Conservation (phyloP, 257 asterid species). For the Ballota nigra region DNA sequence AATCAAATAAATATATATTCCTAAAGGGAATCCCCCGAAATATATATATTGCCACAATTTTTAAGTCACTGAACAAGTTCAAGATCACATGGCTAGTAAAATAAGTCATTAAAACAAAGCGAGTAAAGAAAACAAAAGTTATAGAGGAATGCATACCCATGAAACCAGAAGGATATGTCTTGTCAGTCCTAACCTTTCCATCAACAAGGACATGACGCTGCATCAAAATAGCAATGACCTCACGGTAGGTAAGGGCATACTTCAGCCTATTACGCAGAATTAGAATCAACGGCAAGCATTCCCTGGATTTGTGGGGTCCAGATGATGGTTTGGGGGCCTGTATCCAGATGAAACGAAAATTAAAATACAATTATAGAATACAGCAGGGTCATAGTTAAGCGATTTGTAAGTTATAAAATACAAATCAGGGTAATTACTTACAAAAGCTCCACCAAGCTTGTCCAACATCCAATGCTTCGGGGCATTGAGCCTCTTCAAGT, state of each 20-base stretch:
- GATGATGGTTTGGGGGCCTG: slow-evolving; percentile 51
- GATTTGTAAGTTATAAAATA: neutral
- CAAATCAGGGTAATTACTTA: slow-evolving; percentile 17
- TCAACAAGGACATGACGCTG: slow-evolving; percentile 43
- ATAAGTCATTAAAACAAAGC: neutral
- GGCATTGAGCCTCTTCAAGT: slow-evolving; percentile 49
- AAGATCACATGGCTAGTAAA: too few relatives aligned
- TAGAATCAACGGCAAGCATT: slow-evolving; percentile 45
- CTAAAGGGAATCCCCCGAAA: neutral
- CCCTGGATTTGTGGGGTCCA: slow-evolving; percentile 50
- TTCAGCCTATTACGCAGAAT: slow-evolving; percentile 41
- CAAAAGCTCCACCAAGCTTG: slow-evolving; percentile 51
- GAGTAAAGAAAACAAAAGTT: neutral
- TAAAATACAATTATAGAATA: neutral
- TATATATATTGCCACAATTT: too few relatives aligned
- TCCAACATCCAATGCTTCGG: slow-evolving; percentile 46
- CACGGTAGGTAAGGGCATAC: slow-evolving; percentile 46
- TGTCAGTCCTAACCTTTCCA: slow-evolving; percentile 47
- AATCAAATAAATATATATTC: neutral
- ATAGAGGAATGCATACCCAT: slow-evolving; percentile 29
- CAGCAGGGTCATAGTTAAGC: neutral
- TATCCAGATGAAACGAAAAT: neutral
- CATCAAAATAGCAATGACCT: slow-evolving; percentile 47
- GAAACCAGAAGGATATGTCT: slow-evolving; percentile 46
- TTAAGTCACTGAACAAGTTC: too few relatives aligned